Conservation (phyloP, 768 basidiomycete species). For the Termitomyces sp. region DNA sequence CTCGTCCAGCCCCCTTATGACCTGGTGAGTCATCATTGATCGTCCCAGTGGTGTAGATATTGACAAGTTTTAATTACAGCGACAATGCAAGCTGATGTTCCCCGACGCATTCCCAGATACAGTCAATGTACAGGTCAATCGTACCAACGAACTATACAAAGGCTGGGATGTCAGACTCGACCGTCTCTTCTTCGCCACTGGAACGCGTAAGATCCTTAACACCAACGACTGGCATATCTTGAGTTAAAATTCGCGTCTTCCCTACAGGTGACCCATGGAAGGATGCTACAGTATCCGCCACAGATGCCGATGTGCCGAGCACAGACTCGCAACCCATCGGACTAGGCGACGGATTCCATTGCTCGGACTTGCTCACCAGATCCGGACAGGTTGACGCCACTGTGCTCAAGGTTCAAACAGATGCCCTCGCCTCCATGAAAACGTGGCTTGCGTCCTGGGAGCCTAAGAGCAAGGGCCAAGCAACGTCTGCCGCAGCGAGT, state of each 20-base stretch:
- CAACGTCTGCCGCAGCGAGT: background rate
- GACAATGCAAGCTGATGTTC: conserved; percentile 67
- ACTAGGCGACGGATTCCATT: conserved; percentile 60
- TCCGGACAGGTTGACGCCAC: conserved; percentile 43
- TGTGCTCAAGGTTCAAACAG: conserved; percentile 44
- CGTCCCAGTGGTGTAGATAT: background rate
- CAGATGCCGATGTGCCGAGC: conserved; percentile 36
- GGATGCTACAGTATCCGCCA: conserved; percentile 60
- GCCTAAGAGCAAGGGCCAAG: background rate
- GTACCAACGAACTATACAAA: conserved; percentile 43
- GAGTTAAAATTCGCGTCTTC: background rate
- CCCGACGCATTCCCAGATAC: conserved; percentile 45
- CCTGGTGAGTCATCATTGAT: conserved; percentile 27
- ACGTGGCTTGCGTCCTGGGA: conserved; percentile 41
- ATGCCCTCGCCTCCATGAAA: conserved; percentile 49
- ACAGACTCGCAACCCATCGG: conserved; percentile 51
- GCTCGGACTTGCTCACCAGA: conserved; percentile 45
- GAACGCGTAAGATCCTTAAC: conserved; percentile 42
- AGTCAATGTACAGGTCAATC: conserved; percentile 34
- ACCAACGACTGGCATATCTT: background rate
- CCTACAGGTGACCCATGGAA: conserved; percentile 65
- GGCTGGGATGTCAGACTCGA: conserved; percentile 59
- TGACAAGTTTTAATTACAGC: conserved; percentile 25
- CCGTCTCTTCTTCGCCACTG: conserved; percentile 65
- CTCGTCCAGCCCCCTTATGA: conserved; percentile 51